Evolutionary conservation across 495 filamentous ascomycete genomes (phyloP).

Genomic region (Daldinia decipiens): DNA sequence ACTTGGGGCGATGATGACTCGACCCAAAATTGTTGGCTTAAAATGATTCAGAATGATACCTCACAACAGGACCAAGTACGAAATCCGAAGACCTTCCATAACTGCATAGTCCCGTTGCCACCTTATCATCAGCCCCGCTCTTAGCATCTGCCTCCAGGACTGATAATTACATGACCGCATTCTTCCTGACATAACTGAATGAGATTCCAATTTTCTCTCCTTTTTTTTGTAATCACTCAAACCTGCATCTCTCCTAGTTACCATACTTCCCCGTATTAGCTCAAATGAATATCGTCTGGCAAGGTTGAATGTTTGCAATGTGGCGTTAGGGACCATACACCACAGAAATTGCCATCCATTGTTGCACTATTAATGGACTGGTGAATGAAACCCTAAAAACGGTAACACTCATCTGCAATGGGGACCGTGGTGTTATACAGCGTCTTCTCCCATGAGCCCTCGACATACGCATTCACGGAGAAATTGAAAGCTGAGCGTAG

Average conservation of each 20-base stretch:
- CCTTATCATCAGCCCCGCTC: slow-evolving; percentile 3
- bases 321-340: background rate
- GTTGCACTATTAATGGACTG: background rate
- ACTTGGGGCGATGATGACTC: slow-evolving; percentile 39
- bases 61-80: background rate
- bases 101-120: slow-evolving; percentile 14
- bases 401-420: slow-evolving; percentile 37
- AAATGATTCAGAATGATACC: slow-evolving; percentile 8
- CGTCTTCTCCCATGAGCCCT: slow-evolving; percentile 21
- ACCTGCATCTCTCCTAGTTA: slow-evolving; percentile 9
- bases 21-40: slow-evolving; percentile 33
- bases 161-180: slow-evolving; percentile 35
- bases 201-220: slow-evolving; percentile 27
- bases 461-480: slow-evolving; percentile 32
- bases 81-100: slow-evolving; percentile 20
- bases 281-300: slow-evolving; percentile 17
- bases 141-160: background rate
- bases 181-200: slow-evolving; percentile 23
- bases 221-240: slow-evolving; percentile 7
- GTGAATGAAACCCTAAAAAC: slow-evolving; percentile 18
- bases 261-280: slow-evolving; percentile 4
- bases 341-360: background rate
- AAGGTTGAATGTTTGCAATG: slow-evolving; percentile 15
- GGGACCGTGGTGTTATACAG: slow-evolving; percentile 35
- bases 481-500: slow-evolving; percentile 40